Evolutionary conservation across 176 grass and related monocot species (phyloP).

Genomic region (Triticum turgidum): DNA sequence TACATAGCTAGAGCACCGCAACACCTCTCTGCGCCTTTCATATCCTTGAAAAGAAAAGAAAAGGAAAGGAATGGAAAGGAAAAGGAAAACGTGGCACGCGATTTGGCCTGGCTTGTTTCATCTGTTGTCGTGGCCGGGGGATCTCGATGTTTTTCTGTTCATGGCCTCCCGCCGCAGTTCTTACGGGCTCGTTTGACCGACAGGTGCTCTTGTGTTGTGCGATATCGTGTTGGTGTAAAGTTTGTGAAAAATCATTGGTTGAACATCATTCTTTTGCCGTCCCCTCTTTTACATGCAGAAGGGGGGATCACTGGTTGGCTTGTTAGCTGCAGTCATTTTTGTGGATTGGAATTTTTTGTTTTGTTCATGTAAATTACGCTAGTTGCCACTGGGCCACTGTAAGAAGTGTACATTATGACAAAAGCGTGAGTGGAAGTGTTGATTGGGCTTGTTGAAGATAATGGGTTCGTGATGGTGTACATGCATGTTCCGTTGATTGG

Average conservation of each 20-base stretch:
- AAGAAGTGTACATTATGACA: constrained; percentile 16
- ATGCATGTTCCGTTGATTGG: no score
- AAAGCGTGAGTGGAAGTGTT: background rate
- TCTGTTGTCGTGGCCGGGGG: background rate
- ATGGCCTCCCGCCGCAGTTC: background rate
- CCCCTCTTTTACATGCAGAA: no score
- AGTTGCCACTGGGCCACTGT: background rate
- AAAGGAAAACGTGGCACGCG: background rate
- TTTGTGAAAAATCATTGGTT: constrained; percentile 37
- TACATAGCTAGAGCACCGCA: constrained; percentile 31
- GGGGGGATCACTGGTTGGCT: background rate
- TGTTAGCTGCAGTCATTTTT: constrained; percentile 34
- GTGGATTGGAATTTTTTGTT: constrained; percentile 14
- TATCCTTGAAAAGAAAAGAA: constrained; percentile 7
- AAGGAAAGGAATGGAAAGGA: background rate
- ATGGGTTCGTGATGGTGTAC: no score
- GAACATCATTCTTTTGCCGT: constrained; percentile 13
- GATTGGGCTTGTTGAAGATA: background rate
- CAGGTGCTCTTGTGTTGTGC: constrained; percentile 22
- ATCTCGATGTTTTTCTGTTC: constrained; percentile 7
- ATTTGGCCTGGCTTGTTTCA: background rate
- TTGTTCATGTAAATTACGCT: background rate
- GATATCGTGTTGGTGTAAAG: constrained; percentile 18
- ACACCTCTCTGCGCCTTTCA: constrained; percentile 11
- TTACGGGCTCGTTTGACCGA: constrained; percentile 20